Evolutionary conservation across 495 filamentous ascomycete genomes (phyloP), one percentile per base, ranked within the genome.

Genomic region (Glarea lozoyensis): DNA sequence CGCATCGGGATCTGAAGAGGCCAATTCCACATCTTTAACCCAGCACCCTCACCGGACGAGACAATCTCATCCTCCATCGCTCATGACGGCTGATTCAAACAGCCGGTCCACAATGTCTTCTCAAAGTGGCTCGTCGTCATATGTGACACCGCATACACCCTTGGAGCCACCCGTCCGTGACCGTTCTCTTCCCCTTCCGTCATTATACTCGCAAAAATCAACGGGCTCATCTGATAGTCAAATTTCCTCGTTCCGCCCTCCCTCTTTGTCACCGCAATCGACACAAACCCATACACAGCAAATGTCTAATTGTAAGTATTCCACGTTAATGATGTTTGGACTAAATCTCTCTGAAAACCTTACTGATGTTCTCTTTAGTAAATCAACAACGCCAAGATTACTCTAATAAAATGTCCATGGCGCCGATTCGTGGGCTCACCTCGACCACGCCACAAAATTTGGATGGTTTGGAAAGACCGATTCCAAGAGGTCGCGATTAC

Each of bases 181-280:
- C 19, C 44, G 55, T n/a, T 23, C 52, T 29, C 35, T 55, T 4
- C 40, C 55, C 10, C 48, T 58, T n/a, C 52, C 55, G 2, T 19
- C 49, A 1, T 12, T 48, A 11, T 58, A 45, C 33, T 19, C 46
- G 17, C 48, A 49, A 18, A 58, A 53, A 31, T 37, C 41, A 7
- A 16, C 32, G 16, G 39, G 30, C 10, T 43, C 17, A n/a, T 52
- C 25, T 30, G 55, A 58, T 2, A 48, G 44, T 19, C 52, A 58
- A 24, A 46, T 58, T 11, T 49, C 55, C 1, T 53, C 55, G 10
- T 20, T 58, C 0, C 41, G 52, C 27, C 48, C 48, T 13, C 37
- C 55, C 18, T 55, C 55, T 33, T 21, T 51, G 27, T 58, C 55
- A n/a, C 55, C 55, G 9, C 49, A 47, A 44, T 23, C 48, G 18